Conservation (phyloP, 768 basidiomycete species). For the Lentinula aciculospora region DNA sequence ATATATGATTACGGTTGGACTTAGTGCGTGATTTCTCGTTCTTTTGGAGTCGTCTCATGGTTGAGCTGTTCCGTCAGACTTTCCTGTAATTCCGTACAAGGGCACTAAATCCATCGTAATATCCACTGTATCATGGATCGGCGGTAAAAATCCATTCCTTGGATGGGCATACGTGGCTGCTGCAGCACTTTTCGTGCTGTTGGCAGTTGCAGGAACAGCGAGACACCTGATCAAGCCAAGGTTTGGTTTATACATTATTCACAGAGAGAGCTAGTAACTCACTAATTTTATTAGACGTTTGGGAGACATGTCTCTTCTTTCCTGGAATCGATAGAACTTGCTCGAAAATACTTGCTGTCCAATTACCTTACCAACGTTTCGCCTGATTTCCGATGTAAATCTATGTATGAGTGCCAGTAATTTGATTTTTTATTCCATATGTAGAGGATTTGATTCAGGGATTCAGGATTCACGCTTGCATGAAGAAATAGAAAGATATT, state of each 20-base stretch:
- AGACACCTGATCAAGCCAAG: slow-evolving; percentile 92
- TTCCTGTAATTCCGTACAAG: slow-evolving; percentile 83
- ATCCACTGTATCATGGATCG: slow-evolving; percentile 97
- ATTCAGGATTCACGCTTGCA: not conserved
- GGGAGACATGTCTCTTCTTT: slow-evolving; percentile 82
- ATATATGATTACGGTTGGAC: slow-evolving; percentile 70
- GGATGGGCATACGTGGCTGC: slow-evolving; percentile 97
- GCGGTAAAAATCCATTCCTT: slow-evolving; percentile 96
- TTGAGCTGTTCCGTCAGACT: slow-evolving; percentile 53
- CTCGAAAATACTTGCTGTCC: not conserved
- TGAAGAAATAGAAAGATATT: not conserved
- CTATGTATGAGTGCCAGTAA: not conserved
- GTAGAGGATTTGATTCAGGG: not conserved
- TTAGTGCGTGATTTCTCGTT: slow-evolving; percentile 58
- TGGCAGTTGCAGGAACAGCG: slow-evolving; percentile 85
- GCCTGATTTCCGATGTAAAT: not conserved
- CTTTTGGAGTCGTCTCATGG: slow-evolving; percentile 4
- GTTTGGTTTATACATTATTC: slow-evolving; percentile 24
- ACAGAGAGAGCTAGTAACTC: slow-evolving; percentile 8
- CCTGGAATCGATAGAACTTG: slow-evolving; percentile 62
- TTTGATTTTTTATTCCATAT: not conserved
- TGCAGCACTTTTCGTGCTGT: slow-evolving; percentile 78
- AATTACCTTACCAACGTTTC: not conserved
- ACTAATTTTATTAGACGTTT: slow-evolving; percentile 47
- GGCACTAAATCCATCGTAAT: slow-evolving; percentile 97